Evolutionary conservation across 768 basidiomycete species (phyloP).

Genomic region (Hygrocybe coccinea): DNA sequence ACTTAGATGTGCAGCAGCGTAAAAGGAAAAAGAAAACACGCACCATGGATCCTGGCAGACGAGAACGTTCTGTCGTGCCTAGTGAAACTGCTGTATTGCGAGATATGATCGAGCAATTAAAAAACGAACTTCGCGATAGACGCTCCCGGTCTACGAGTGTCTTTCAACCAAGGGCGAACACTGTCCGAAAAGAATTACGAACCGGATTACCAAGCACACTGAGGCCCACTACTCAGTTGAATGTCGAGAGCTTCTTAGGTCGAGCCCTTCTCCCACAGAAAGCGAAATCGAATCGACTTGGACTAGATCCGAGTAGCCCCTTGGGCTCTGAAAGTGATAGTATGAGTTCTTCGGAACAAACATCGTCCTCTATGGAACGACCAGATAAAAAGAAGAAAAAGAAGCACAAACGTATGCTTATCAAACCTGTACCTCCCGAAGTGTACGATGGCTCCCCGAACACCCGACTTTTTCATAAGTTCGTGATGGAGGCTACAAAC

Average conservation of each 20-base stretch:
- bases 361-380: neutral
- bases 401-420: neutral
- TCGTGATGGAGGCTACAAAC: conserved; percentile 22
- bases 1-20: no score
- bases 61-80: no score
- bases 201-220: neutral
- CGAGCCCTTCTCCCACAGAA: neutral
- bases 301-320: neutral
- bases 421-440: conserved; percentile 23
- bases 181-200: neutral
- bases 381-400: no score
- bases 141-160: neutral
- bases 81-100: no score
- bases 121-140: no score
- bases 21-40: no score
- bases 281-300: no score
- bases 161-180: neutral
- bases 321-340: neutral
- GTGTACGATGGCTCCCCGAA: conserved; percentile 24
- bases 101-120: no score
- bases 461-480: conserved; percentile 20
- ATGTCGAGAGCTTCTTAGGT: neutral
- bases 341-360: neutral
- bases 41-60: no score
- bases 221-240: neutral